phyloP scores from a whole-genome alignment of 345 rosid genomes.

The Populus pruinosa region DNA sequence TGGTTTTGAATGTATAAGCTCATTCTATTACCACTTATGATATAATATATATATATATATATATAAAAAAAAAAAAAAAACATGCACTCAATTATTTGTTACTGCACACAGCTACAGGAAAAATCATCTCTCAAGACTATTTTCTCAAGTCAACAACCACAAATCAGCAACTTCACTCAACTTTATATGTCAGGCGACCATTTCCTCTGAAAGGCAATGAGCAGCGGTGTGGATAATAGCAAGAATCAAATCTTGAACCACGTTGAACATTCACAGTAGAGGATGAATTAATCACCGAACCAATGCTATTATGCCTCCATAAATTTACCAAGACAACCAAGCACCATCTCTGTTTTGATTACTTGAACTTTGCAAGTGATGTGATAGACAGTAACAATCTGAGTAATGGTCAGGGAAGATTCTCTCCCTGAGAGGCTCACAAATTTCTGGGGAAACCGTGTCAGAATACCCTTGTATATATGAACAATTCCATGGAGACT shows the following conservation, averaged over 20 bases:
- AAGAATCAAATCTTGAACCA: slow-evolving; percentile 39
- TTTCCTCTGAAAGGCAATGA: slow-evolving; percentile 29
- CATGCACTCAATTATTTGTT: slow-evolving; percentile 60
- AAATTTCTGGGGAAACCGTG: slow-evolving; percentile 65
- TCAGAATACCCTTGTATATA: slow-evolving; percentile 70
- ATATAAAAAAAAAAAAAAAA: neutral
- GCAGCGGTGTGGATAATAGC: slow-evolving; percentile 31
- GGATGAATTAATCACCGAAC: slow-evolving; percentile 26
- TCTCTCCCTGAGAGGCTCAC: slow-evolving; percentile 53
- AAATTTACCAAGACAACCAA: slow-evolving; percentile 66
- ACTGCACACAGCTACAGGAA: slow-evolving; percentile 76
- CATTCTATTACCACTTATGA: slow-evolving; percentile 30
- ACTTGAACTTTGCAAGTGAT: slow-evolving; percentile 34
- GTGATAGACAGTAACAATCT: slow-evolving; percentile 62
- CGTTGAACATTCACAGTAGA: slow-evolving; percentile 17
- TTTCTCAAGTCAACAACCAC: slow-evolving; percentile 25
- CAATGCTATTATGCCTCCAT: slow-evolving; percentile 20
- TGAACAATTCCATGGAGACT: slow-evolving; percentile 79
- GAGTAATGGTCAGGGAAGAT: slow-evolving; percentile 58
- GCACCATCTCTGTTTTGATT: slow-evolving; percentile 38
- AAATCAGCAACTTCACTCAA: slow-evolving; percentile 22
- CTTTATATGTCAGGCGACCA: slow-evolving; percentile 22
- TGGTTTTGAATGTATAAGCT: slow-evolving; percentile 22
- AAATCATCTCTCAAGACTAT: slow-evolving; percentile 33
- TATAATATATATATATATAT: neutral